phyloP scores from a whole-genome alignment of 2,329 filamentous ascomycete genomes.

The Leptographium radiaticola region DNA sequence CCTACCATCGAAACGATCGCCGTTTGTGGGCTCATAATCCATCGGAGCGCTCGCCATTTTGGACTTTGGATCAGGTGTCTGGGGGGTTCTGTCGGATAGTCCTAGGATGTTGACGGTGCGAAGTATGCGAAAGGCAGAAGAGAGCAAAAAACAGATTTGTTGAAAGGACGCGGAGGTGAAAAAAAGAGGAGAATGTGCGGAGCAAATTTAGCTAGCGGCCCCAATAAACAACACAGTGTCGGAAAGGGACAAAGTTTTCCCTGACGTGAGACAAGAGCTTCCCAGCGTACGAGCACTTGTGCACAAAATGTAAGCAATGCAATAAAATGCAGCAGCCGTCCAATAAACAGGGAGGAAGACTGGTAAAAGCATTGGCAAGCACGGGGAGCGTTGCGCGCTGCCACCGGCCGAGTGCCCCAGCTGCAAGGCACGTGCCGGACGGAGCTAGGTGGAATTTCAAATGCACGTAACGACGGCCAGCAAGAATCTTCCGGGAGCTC shows the following conservation, averaged over 20 bases:
- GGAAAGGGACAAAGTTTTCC: background rate
- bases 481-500: too few species aligned
- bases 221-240: background rate
- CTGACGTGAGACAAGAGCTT: background rate
- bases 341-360: too few species aligned
- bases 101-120: slow-evolving; percentile 2
- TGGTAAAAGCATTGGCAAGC: too few species aligned
- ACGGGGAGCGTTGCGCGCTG: too few species aligned
- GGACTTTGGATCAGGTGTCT: background rate
- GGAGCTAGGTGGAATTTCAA: too few species aligned
- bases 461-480: too few species aligned
- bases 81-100: background rate
- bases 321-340: too few species aligned
- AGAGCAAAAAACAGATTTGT: background rate
- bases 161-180: background rate
- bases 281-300: background rate
- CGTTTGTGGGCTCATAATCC: slow-evolving; percentile 58
- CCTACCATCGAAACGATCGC: slow-evolving; percentile 54
- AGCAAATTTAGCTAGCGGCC: slow-evolving; percentile 5
- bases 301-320: too few species aligned
- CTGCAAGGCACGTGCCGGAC: too few species aligned
- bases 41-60: slow-evolving; percentile 51
- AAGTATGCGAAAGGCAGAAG: background rate
- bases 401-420: too few species aligned
- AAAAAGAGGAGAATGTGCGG: slow-evolving; percentile 5